A percentile compares a stretch with the other conserved stretches of the same genome.
phyloP scores from a whole-genome alignment of 176 grass and related monocot genomes.

The Oryza longistaminata region DNA sequence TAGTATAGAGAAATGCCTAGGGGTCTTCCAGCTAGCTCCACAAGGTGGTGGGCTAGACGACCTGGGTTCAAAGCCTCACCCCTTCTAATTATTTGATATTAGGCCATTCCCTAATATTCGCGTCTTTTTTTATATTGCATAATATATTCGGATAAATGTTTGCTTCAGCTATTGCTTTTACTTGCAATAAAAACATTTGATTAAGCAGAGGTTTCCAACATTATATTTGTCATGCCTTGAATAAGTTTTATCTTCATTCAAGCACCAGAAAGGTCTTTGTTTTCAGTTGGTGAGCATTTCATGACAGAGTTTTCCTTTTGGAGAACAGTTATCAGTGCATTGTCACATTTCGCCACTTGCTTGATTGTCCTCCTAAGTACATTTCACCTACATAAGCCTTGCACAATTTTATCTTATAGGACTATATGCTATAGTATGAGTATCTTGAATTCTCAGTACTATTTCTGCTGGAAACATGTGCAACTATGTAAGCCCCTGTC shows the following conservation, averaged over 20 bases:
- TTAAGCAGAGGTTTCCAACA: neutral
- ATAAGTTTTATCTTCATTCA: neutral
- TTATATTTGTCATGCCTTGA: neutral
- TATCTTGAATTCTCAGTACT: neutral
- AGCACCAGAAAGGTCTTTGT: neutral
- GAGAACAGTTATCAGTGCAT: neutral
- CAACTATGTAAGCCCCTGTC: neutral
- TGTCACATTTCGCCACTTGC: neutral
- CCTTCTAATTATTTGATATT: no score
- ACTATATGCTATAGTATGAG: neutral
- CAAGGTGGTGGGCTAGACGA: no score
- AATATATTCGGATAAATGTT: neutral
- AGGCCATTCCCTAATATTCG: no score
- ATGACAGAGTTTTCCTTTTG: neutral
- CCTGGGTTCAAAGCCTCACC: no score
- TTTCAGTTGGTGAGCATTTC: neutral
- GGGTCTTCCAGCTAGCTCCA: no score
- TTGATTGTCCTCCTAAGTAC: neutral
- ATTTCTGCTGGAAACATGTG: conserved; percentile 3
- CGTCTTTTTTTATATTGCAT: no score
- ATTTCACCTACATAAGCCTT: neutral
- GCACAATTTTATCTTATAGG: neutral
- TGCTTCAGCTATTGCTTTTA: neutral
- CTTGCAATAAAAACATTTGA: neutral
- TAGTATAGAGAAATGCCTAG: neutral